Base-by-base conservation (phyloP, 2,329 filamentous ascomycete species). In the Arthrobotrys pseudoclavata region DNA sequence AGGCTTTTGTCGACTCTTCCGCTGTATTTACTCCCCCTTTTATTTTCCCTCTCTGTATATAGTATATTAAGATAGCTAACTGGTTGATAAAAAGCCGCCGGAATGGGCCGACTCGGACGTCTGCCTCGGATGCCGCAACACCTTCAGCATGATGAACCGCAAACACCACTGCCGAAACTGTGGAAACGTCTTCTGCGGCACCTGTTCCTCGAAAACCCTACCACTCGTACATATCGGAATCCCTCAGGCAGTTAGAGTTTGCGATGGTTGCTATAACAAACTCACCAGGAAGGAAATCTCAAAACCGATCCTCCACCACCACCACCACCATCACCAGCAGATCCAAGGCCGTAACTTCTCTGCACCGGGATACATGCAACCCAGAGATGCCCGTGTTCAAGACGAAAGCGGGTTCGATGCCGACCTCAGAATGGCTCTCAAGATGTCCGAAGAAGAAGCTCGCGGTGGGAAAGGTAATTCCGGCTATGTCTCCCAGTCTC, bases 111-210 rank as follows among this genome's bases (percentile, higher is more conserved):
- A 99, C 84, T 97, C 95, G 10, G 96, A 99, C 82, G 95, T 99
- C 34, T 99, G 96, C 84, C 97, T 99, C 94, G 91, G 96, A 83
- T 99, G 96, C 84, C 90, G 96, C 81, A 97, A 95, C 12, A 85
- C 93, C 18, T 99, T 99, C 82, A 97, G 93, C 57, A 97, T 99
- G 83, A 99, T 95, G 69, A 99, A 99, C 84, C 91, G 96, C 82
- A 99, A 98, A 83, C 96, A 99, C 83, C 96, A 99, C 84, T 99
- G 96, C 82, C 91, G 96, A 80, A 99, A 99, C 84, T 99, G 96
- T 82, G 96, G 96, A 63, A 97, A 96, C 84, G 96, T 97, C 82
- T 99, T 99, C 83, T 96, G 97, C 83, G 93, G 95, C 80, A 91
- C 96, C 81, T 99, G 96, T 83, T 98, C 95, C 13, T 91, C 89